Evolutionary conservation across 2,329 filamentous ascomycete species (phyloP).

Genomic region (Cladosporium sp.): DNA sequence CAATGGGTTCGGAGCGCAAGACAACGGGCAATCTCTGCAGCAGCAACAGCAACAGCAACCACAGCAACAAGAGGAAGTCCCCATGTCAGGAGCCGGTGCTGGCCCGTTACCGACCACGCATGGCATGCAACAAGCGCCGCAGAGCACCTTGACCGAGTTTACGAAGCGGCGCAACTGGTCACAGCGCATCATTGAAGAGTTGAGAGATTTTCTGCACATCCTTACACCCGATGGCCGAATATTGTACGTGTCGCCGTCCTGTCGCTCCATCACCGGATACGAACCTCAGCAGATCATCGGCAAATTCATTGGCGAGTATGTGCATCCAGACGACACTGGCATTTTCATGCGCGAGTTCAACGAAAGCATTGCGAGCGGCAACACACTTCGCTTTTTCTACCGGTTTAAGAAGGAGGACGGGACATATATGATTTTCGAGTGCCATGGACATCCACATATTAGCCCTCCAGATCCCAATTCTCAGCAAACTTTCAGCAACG

Average conservation of each 20-base stretch:
- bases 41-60: slow-evolving; percentile 27
- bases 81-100: slow-evolving; percentile 46
- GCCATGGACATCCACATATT: slow-evolving; percentile 88
- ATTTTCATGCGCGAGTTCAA: slow-evolving; percentile 86
- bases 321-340: slow-evolving; percentile 80
- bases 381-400: slow-evolving; percentile 78
- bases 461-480: slow-evolving; percentile 43
- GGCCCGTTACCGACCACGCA: slow-evolving; percentile 55
- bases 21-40: slow-evolving; percentile 15
- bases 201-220: slow-evolving; percentile 85
- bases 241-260: slow-evolving; percentile 79
- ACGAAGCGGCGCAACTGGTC: slow-evolving; percentile 74
- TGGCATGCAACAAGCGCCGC: slow-evolving; percentile 41
- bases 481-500: slow-evolving; percentile 16
- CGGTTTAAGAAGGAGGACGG: slow-evolving; percentile 73
- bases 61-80: slow-evolving; percentile 16
- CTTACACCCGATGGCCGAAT: slow-evolving; percentile 80
- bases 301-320: slow-evolving; percentile 71
- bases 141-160: slow-evolving; percentile 60
- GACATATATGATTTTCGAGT: slow-evolving; percentile 76
- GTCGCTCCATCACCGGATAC: slow-evolving; percentile 71
- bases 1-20: slow-evolving; percentile 22
- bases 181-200: slow-evolving; percentile 81
- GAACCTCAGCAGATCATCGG: slow-evolving; percentile 66
- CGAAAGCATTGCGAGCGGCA: slow-evolving; percentile 79